Base-by-base conservation (phyloP, 2,329 filamentous ascomycete species). In the Aplosporella prunicola region DNA sequence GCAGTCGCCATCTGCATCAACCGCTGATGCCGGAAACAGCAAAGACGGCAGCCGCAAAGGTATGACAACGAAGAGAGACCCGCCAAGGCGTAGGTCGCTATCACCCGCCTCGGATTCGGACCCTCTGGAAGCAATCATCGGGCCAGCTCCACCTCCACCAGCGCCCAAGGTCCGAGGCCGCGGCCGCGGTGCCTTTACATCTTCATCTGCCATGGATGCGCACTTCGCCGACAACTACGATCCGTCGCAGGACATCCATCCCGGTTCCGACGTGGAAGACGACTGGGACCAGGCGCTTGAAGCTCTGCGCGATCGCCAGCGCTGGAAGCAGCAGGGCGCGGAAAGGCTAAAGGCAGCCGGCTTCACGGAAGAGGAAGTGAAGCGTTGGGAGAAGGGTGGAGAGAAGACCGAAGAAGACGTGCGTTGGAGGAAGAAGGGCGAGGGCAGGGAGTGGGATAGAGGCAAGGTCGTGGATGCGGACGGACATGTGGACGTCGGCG, bases 271-370 rank as follows among this genome's bases (percentile, higher is more conserved):
- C 1, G 64, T 61, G 3, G 69, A 68, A 18, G 77, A 80, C 43
- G 76, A 84, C 42, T 94, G 86, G 87, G 82, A 84, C 29, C 75
- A 84, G 48, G 78, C 82, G 1, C 66, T 91, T 1, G 86, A 93
- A 58, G 78, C 80, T 4, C 69, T 85, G 39, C 74, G 81, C 25
- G 86, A 93, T 54, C 76, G 85, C n/a, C 75, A 84, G 47, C 79
- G 78, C 46, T 87, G 82, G 76, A 78, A 76, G 50, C 71, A 78
- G 45, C 76, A 79, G 47, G 84, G 86, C 20, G 82, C 82, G 5
- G 79, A 87, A 35, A 68, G 87, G 41, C 62, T 95, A 42, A 77
- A 77, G 22, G 75, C 74, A 15, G 86, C 84, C 0, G 88, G 87
- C 0, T 93, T 93, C 52, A 76, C 74, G 1, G 82, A 87, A 11